phyloP scores from a whole-genome alignment of 1,284 basidiomycete species.

The Fomitiporia mediterranea region DNA sequence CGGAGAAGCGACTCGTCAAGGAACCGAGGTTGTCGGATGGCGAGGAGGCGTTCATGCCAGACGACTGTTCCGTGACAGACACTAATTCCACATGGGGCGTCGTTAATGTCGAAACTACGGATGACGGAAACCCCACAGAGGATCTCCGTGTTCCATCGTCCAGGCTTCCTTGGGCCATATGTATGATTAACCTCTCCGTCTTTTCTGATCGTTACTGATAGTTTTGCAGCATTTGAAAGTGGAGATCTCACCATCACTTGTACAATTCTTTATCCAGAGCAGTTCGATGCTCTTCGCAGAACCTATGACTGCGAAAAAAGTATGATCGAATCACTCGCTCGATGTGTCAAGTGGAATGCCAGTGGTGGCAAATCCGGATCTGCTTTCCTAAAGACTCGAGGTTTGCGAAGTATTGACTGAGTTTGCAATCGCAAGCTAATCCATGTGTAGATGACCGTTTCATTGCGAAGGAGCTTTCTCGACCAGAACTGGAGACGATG shows the following conservation, averaged over 20 bases:
- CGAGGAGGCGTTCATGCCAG: conserved; percentile 81
- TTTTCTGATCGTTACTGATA: conserved; percentile 6
- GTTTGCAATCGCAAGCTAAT: conserved; percentile 3
- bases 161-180: conserved; percentile 73
- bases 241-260: conserved; percentile 93
- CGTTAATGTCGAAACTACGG: conserved; percentile 68
- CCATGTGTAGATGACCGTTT: conserved; percentile 77
- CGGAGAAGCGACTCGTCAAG: conserved; percentile 63
- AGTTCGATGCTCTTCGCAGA: conserved; percentile 91
- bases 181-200: conserved; percentile 36
- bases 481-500: conserved; percentile 90
- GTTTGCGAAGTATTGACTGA: conserved; percentile 35
- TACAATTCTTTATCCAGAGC: conserved; percentile 93
- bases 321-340: conserved; percentile 88
- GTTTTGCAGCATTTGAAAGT: conserved; percentile 73
- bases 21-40: conserved; percentile 65
- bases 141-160: conserved; percentile 73
- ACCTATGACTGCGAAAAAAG: conserved; percentile 93
- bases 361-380: conserved; percentile 73
- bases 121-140: conserved; percentile 66
- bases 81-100: conserved; percentile 84
- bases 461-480: conserved; percentile 95
- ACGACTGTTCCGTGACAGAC: conserved; percentile 73
- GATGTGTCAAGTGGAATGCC: conserved; percentile 96
- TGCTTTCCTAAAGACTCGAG: conserved; percentile 66